Evolutionary conservation across 176 grass and related monocot species (phyloP), one percentile per base, ranked within the genome.

Genomic region (Oryza nivara): DNA sequence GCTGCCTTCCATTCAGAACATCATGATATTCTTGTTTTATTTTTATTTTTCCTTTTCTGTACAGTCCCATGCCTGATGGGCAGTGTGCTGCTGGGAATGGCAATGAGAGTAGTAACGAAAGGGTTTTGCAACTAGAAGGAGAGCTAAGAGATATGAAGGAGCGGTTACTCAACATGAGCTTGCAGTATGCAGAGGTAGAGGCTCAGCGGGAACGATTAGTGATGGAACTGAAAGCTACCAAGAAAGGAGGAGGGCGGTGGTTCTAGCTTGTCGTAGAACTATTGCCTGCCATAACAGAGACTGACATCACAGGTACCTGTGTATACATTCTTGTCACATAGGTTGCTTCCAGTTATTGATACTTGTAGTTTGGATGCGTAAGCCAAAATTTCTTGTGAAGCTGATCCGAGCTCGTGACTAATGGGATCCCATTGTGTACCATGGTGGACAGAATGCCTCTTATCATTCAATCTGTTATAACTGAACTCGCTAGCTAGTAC

Each of bases 141-240:
- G 95, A 97, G 54, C 75, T 94, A 73, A 94, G 84, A 82, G 95
- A 97, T 75, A 97, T 97, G 92, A 91, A 88, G 65, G 92, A 97
- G 30, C 90, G 95, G 5, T 81, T 92, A 44, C 87, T 92, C 49
- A 92, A 89, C 67, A 97, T 94, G 92, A 97, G 95, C 68, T 89
- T 97, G 75, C 88, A 92, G 77, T 97, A 97, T 73, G 95, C 95
- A 46, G 87, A 97, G 75, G 95, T 97, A 38, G 95, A 97, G 75
- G 92, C 95, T 56, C 86, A 97, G 78, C 87, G 95, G 23, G 95
- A 97, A 45, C 86, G 83, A n/a, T 88, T 97, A 66, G 90, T 97
- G 43, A 90, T 91, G 92, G 91, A 97, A 84, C 88, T 97, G 68
- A 97, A 97, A 86, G 71, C 88, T 77, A 63, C 75, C 38, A 94